Evolutionary conservation across 2,329 filamentous ascomycete genomes (phyloP).

Genomic region (Aspergillus sp.): DNA sequence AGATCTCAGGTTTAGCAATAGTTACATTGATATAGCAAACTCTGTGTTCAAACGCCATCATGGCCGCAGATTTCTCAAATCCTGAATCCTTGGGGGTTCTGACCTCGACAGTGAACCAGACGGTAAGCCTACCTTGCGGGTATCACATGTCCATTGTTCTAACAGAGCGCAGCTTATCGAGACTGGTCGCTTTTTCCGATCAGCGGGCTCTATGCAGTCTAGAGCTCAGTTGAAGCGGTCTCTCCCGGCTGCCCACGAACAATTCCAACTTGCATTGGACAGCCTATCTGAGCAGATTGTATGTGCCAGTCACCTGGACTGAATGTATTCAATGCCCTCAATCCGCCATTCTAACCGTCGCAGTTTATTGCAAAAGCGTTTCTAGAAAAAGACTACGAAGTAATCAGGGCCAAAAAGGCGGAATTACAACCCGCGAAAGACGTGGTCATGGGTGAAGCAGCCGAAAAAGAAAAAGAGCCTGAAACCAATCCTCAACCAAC

Average conservation of each 20-base stretch:
- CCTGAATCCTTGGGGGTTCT: conserved; percentile 33
- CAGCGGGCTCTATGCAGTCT: conserved; percentile 28
- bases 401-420: conserved; percentile 26
- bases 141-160: conserved; percentile 7
- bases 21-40: background rate
- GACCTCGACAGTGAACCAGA: conserved; percentile 32
- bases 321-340: conserved; percentile 1
- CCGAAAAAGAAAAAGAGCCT: conserved; percentile 7
- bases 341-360: conserved; percentile 5
- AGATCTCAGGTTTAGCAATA: background rate
- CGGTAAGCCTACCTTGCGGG: conserved; percentile 19
- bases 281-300: conserved; percentile 40
- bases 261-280: conserved; percentile 37
- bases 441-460: conserved; percentile 23
- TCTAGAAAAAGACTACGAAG: conserved; percentile 38
- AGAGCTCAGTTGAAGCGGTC: conserved; percentile 31
- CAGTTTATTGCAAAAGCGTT: conserved; percentile 41
- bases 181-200: conserved; percentile 37
- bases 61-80: conserved; percentile 20
- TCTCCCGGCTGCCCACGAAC: conserved; percentile 33
- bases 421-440: conserved; percentile 23
- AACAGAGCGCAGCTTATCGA: conserved; percentile 33
- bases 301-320: conserved; percentile 11
- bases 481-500: conserved; percentile 10
- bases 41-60: conserved; percentile 3